Evolutionary conservation across 31 red algal genomes (phyloP).

Genomic region (Odonthalia washingtoniensis): DNA sequence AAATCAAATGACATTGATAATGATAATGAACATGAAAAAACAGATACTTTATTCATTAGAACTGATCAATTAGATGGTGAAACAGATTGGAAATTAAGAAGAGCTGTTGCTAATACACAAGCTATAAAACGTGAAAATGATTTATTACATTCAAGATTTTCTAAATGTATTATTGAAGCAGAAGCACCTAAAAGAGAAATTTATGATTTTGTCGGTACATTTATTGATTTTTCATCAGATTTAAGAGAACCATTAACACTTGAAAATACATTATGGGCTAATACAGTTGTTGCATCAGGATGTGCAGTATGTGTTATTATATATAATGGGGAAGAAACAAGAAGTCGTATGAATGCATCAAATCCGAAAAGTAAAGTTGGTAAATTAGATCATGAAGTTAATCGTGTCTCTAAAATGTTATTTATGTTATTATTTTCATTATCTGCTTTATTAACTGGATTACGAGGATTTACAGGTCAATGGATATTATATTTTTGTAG

Average conservation of each 20-base stretch:
- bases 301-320: slow-evolving; percentile 82
- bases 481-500: slow-evolving; percentile 93
- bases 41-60: slow-evolving; percentile 90
- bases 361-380: slow-evolving; percentile 91
- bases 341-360: slow-evolving; percentile 83
- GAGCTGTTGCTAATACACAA: slow-evolving; percentile 84
- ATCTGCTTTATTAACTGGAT: slow-evolving; percentile 75
- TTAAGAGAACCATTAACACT: slow-evolving; percentile 75
- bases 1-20: not conserved
- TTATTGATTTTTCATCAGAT: slow-evolving; percentile 71
- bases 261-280: slow-evolving; percentile 97
- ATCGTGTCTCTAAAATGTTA: slow-evolving; percentile 91
- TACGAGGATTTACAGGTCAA: slow-evolving; percentile 79
- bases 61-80: slow-evolving; percentile 98
- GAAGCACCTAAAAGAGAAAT: slow-evolving; percentile 90
- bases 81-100: slow-evolving; percentile 97
- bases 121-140: slow-evolving; percentile 66
- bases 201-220: slow-evolving; percentile 93
- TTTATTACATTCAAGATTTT: slow-evolving; percentile 54
- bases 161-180: slow-evolving; percentile 61
- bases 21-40: slow-evolving; percentile 41
- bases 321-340: slow-evolving; percentile 89
- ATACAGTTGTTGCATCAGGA: slow-evolving; percentile 94
- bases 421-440: slow-evolving; percentile 84
- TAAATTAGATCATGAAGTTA: slow-evolving; percentile 90